These are phyloP conservation scores for Metschnikowia lachancei DNA, from an alignment of 805 yeast genomes.

Conservation along the genomic window DNA sequence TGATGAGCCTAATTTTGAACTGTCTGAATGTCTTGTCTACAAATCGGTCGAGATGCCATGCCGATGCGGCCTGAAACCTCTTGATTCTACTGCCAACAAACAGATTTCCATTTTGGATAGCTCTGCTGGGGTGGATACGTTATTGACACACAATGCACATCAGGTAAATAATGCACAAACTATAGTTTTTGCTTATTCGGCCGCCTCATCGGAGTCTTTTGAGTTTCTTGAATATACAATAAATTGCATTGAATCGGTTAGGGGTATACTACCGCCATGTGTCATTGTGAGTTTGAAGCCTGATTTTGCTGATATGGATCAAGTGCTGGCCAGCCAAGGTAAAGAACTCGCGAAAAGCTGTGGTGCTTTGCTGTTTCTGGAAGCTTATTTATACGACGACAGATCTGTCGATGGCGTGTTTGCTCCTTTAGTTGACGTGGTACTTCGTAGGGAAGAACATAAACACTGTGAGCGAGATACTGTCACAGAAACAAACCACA, in stretches of 20 bases:
- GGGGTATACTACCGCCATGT: constrained; percentile 30
- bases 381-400: constrained; percentile 26
- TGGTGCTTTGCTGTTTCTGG: constrained; percentile 29
- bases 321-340: constrained; percentile 32
- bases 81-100: constrained; percentile 8
- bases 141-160: constrained; percentile 25
- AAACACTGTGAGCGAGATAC: background rate
- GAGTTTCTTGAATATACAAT: constrained; percentile 29
- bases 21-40: constrained; percentile 13
- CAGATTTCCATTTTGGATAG: constrained; percentile 37
- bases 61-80: background rate
- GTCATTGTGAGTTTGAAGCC: constrained; percentile 32
- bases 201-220: constrained; percentile 28
- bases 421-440: constrained; percentile 24
- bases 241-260: constrained; percentile 23
- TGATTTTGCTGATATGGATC: constrained; percentile 27
- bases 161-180: constrained; percentile 32
- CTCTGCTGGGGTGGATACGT: constrained; percentile 24
- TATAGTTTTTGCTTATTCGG: constrained; percentile 31
- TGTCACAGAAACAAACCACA: background rate
- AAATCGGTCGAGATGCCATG: constrained; percentile 8
- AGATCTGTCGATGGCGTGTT: constrained; percentile 28
- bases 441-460: constrained; percentile 5
- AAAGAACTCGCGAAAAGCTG: constrained; percentile 25
- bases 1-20: constrained; percentile 10